Base-by-base conservation (phyloP, 352 stramenopile genomes). In the Phytophthora cryptogea region DNA sequence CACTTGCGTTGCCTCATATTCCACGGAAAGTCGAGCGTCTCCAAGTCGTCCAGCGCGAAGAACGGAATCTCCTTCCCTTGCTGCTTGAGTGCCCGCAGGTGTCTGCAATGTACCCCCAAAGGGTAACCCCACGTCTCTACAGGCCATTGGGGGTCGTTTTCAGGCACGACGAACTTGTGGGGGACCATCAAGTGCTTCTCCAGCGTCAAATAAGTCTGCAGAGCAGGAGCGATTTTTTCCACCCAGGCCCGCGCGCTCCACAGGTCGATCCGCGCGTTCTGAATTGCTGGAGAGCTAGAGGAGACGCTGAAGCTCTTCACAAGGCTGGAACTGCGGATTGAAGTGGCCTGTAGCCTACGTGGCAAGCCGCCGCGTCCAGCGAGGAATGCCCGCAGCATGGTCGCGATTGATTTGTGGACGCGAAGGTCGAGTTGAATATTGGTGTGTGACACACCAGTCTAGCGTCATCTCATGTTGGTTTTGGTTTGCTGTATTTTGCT, bases 21-120 rank as follows among this genome's bases (percentile, higher is more conserved):
- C 76, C 76, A 86, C 16, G 65, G 58, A 42, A 86, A 86, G 3
- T 69, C 54, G 5, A 86, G 32, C 0, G 35, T 20, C 1, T 76
- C 51, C 27, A 86, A 56, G 42, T 72, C 62, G 17, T 70, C 46
- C 0, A 70, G 13, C 7, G 77, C 53, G 51, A 78, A 66, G 30
- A 54, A 63, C 13, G 50, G 43, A 6, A 57, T 2, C 9, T 67
- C 33, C 8, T 61, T 71, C 5, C 47, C 43, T 27, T 51, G 63
- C 6, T 33, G 41, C 42, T 54, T 71, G 33, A 58, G 45, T 8
- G 40, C 16, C 6, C 60, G 54, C 31, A 74, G 17, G 16, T 60
- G 50, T 28, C 30, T 60, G 44, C 72, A 70, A 8, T 75, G 69
- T n/a, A 31, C 8, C 8, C 77, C 77, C 2, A 87, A 32, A 6